Conservation (phyloP, 306 rosid genomes). For the Cucumis hystrix region DNA sequence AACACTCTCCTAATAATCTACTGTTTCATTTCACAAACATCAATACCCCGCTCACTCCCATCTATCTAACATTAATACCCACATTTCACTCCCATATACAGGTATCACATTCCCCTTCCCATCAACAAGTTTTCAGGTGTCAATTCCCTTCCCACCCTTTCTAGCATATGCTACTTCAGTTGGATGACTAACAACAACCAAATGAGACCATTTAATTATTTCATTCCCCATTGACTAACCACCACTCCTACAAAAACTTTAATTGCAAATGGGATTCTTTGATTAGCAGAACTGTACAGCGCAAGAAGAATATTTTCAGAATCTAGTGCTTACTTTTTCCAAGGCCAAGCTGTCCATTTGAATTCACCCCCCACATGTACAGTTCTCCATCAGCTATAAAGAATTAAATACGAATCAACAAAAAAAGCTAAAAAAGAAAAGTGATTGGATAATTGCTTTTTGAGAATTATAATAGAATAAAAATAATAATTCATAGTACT, state of each 20-base stretch:
- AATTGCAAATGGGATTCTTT: background rate
- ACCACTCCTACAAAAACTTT: background rate
- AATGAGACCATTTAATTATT: background rate
- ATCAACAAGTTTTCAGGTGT: background rate
- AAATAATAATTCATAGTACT: background rate
- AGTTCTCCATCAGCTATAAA: conserved; percentile 71
- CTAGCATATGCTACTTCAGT: background rate
- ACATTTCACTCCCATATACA: background rate
- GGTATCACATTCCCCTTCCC: background rate
- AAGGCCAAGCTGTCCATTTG: conserved; percentile 87
- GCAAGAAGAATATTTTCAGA: background rate
- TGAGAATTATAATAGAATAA: background rate
- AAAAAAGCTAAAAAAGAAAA: background rate
- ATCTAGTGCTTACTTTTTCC: conserved; percentile 67
- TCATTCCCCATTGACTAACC: background rate
- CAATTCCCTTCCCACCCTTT: background rate
- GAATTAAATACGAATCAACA: background rate
- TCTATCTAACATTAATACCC: background rate
- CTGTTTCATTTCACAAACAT: background rate
- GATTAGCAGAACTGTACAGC: background rate
- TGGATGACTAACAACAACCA: background rate
- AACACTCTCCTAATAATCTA: background rate
- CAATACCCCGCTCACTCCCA: too few species aligned
- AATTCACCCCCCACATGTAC: conserved; percentile 86
- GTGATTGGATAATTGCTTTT: background rate